Evolutionary conservation across 768 basidiomycete species (phyloP).

Genomic region (Amanita subjunquillea): DNA sequence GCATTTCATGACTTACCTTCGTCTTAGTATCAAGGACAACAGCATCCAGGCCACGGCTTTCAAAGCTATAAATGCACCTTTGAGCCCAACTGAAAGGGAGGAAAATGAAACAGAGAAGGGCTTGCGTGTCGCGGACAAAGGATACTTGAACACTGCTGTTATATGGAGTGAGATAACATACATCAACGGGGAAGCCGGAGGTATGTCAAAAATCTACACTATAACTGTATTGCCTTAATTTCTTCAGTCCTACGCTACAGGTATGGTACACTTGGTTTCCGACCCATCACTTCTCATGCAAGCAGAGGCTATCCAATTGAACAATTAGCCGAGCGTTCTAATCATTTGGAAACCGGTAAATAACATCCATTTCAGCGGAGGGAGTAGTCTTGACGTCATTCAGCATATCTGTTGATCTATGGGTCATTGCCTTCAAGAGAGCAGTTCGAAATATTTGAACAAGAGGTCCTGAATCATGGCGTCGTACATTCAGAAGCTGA

Average conservation of each 20-base stretch:
- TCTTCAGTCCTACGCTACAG: slow-evolving; percentile 58
- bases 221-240: background rate
- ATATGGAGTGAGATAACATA: slow-evolving; percentile 77
- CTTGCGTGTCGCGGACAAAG: slow-evolving; percentile 68
- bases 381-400: background rate
- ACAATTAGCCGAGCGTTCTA: slow-evolving; percentile 71
- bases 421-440: slow-evolving; percentile 59
- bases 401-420: slow-evolving; percentile 81
- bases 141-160: slow-evolving; percentile 78
- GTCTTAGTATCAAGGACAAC: slow-evolving; percentile 67
- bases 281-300: background rate
- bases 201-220: slow-evolving; percentile 24
- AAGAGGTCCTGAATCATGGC: slow-evolving; percentile 72
- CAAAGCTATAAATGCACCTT: slow-evolving; percentile 59
- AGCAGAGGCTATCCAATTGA: slow-evolving; percentile 86
- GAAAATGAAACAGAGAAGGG: slow-evolving; percentile 83
- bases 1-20: background rate
- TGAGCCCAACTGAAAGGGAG: slow-evolving; percentile 48
- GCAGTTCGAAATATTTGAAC: slow-evolving; percentile 57
- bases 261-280: slow-evolving; percentile 20
- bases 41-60: slow-evolving; percentile 73
- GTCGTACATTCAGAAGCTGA: slow-evolving; percentile 59
- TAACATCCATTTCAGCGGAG: background rate
- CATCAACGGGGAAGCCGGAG: slow-evolving; percentile 83
- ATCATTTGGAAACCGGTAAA: slow-evolving; percentile 62